Base-by-base conservation (phyloP, 495 filamentous ascomycete genomes). In the Penicillium cinerascens region DNA sequence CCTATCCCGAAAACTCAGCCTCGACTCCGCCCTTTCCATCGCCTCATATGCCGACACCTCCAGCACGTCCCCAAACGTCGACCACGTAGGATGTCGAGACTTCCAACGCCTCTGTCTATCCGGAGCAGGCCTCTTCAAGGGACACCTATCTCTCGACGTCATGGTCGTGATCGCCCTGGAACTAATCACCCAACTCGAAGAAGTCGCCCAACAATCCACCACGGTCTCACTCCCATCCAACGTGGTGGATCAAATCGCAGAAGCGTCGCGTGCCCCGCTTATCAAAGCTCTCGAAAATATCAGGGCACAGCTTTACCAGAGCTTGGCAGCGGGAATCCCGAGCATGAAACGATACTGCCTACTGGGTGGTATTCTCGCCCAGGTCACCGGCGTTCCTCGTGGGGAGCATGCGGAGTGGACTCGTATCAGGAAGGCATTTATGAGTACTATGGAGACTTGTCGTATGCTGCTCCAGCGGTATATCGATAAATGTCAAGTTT, bases 1-100 rank as follows among this genome's bases (percentile, higher is more conserved):
- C 57, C 77, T 74, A 38, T 77, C 78, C 11, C 70, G 67, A 29
- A 81, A 78, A 51, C 61, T 72, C 18, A 63, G 67, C 27, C 48
- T 81, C 0, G 78, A 81, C 20, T 59, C 71, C 6, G 69, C 74
- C 4, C 57, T 78, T 38, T 52, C 67, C 7, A 68, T 77, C 23
- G 52, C 75, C n/a, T 76, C 74, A 3, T 59, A 61, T 25, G 52
- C 67, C 52, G 54, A 63, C 3, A n/a, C 5, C 13, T 43, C 23
- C 49, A 65, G 18, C 17, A 18, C 26, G 17, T 26, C 49, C 5
- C 6, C 55, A 63, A 25, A 52, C 57, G 11, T 48, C 42, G 35
- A 75, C 64, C 51, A 57, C 51, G 42, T 17, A 0, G 18, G 66
- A 46, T 18, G 65, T 73, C 13, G 66, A 71, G 61, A 62, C 53